phyloP scores from a whole-genome alignment of 352 stramenopile species.

The Phytophthora pistaciae region DNA sequence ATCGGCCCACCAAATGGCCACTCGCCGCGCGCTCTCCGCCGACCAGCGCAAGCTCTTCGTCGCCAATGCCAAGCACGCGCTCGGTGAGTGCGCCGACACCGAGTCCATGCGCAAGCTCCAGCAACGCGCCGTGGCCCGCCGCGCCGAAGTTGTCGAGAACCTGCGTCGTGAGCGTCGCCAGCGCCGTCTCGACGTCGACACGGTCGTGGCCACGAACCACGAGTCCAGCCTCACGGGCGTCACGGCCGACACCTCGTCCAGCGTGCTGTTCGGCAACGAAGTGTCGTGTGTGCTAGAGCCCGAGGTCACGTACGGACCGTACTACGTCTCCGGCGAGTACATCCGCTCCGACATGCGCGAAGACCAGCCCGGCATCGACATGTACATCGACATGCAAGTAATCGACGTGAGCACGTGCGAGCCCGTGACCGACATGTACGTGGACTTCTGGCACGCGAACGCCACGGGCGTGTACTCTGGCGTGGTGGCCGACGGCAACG shows the following conservation, averaged over 20 bases:
- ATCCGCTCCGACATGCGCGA: constrained; percentile 36
- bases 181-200: constrained; percentile 31
- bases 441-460: constrained; percentile 44
- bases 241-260: constrained; percentile 22
- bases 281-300: constrained; percentile 30
- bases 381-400: constrained; percentile 37
- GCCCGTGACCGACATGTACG: constrained; percentile 33
- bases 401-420: constrained; percentile 37
- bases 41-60: constrained; percentile 32
- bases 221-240: constrained; percentile 27
- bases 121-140: constrained; percentile 25
- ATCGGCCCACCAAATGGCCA: constrained; percentile 20
- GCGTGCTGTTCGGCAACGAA: constrained; percentile 27
- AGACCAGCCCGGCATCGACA: constrained; percentile 25
- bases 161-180: constrained; percentile 24
- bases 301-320: constrained; percentile 38
- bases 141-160: constrained; percentile 16
- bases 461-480: constrained; percentile 40
- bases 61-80: constrained; percentile 29
- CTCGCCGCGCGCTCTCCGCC: constrained; percentile 19
- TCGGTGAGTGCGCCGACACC: constrained; percentile 29
- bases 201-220: constrained; percentile 28
- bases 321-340: constrained; percentile 37
- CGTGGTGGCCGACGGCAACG: constrained; percentile 32
- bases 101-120: constrained; percentile 30